Evolutionary conservation across 2,329 filamentous ascomycete genomes (phyloP).

Genomic region (Esteya vermicola): DNA sequence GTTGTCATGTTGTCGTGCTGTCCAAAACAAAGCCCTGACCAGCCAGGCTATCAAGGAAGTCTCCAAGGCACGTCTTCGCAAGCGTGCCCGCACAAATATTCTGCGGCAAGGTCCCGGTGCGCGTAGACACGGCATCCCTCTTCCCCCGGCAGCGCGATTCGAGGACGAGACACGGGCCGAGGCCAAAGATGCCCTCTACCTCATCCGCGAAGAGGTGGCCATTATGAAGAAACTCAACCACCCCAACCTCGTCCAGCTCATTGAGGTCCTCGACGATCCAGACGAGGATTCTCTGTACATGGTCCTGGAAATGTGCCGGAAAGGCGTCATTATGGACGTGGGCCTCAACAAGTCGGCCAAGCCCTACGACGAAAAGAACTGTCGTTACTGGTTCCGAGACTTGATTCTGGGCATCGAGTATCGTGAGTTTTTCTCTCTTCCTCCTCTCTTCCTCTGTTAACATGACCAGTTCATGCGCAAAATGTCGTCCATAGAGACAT

Average conservation of each 20-base stretch:
- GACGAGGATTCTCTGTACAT: conserved; percentile 95
- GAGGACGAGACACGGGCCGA: conserved; percentile 36
- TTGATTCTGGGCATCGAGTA: conserved; percentile 93
- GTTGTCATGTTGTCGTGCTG: conserved; percentile 15
- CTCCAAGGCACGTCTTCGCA: conserved; percentile 80
- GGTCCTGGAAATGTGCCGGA: conserved; percentile 98
- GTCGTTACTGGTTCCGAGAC: conserved; percentile 87
- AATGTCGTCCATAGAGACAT: conserved; percentile 94
- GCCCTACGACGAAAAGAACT: conserved; percentile 70
- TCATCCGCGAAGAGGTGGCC: conserved; percentile 92
- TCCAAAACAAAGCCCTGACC: neutral
- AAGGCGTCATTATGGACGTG: conserved; percentile 93
- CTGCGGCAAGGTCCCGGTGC: conserved; percentile 37
- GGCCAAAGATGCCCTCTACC: conserved; percentile 56
- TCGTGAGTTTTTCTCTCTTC: conserved; percentile 33
- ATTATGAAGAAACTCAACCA: conserved; percentile 99
- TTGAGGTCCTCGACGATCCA: conserved; percentile 91
- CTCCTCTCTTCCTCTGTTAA: too few relatives aligned
- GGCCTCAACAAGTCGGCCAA: conserved; percentile 70
- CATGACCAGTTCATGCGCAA: conserved; percentile 79
- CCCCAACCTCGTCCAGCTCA: conserved; percentile 79
- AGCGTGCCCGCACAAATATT: conserved; percentile 80
- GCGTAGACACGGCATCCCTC: conserved; percentile 28
- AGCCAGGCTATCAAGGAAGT: conserved; percentile 92
- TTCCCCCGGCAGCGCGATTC: conserved; percentile 12